Base-by-base conservation (phyloP, 1,139 yeast genomes). In the Suhomyces bribrorum region DNA sequence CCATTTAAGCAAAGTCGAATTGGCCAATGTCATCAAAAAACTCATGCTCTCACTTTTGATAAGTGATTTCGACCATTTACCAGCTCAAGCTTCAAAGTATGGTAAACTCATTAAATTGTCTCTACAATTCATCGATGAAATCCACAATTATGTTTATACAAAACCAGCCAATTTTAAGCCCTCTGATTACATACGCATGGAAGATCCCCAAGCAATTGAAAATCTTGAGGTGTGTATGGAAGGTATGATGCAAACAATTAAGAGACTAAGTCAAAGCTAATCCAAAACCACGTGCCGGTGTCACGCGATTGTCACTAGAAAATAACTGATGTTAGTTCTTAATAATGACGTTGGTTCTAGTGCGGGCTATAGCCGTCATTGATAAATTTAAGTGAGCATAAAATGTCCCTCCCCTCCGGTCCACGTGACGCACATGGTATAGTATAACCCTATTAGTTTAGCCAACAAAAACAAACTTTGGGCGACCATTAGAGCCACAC, bases 21-120 rank as follows among this genome's bases (percentile, higher is more conserved):
- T 62, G 48, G 49, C 58, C 26, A 63, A 61, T 39, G 34, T 61
- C 26, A 47, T 67, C 40, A 66, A 66, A 36, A 62, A 62, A 44
- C 42, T 66, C 12, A 59, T 66, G 61, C 56, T 67, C 12, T 60
- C 66, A 28, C 47, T 66, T 20, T 48, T 67, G 32, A 54, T 66
- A 4, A 53, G 61, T 16, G 63, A 58, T 40, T 58, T 53, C 32
- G 57, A 53, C 36, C 52, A 57, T 14, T 46, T 66, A 11, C 66
- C 67, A 9, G 33, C 33, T 7, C 58, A 55, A 36, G 45, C 60
- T 9, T 50, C 53, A 25, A 56, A 55, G 35, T 53, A 59, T 26
- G 62, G 66, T n/a, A 52, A 49, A 23, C 61, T 55, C 39, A 45
- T 63, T 24, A 48, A 56, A 32, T 27, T 57, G 17, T 47, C 62